Conservation (phyloP, 768 basidiomycete genomes). For the Tulasnella calospora region DNA sequence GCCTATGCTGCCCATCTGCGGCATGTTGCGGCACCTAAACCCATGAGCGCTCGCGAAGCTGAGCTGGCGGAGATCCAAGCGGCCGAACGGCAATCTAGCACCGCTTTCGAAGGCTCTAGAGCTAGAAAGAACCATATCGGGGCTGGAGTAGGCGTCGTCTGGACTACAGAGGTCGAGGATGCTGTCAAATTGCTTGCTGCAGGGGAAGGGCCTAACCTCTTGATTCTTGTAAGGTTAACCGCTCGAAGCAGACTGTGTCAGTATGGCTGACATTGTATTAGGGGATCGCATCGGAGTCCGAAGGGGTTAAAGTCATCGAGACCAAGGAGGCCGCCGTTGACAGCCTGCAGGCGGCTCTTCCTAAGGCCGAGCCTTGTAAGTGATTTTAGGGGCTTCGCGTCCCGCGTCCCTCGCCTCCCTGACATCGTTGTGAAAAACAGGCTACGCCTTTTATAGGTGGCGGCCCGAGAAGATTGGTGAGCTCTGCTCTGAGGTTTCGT, state of each 20-base stretch:
- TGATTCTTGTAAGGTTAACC: slow-evolving; percentile 56
- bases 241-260: not conserved
- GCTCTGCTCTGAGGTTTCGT: not conserved
- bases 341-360: slow-evolving; percentile 48
- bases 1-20: slow-evolving; percentile 70
- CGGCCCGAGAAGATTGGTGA: slow-evolving; percentile 10
- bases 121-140: slow-evolving; percentile 50
- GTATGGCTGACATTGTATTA: slow-evolving; percentile 33
- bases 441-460: slow-evolving; percentile 24
- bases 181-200: slow-evolving; percentile 57
- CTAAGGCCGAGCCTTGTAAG: slow-evolving; percentile 54
- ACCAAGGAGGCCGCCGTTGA: slow-evolving; percentile 42
- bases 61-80: slow-evolving; percentile 73
- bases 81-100: slow-evolving; percentile 49
- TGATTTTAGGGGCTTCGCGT: slow-evolving; percentile 6
- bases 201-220: slow-evolving; percentile 46
- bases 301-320: slow-evolving; percentile 51
- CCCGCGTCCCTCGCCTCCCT: not conserved
- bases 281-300: slow-evolving; percentile 63
- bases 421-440: not conserved
- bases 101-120: slow-evolving; percentile 25
- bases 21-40: slow-evolving; percentile 70
- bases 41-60: slow-evolving; percentile 74
- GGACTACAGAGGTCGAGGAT: slow-evolving; percentile 60
- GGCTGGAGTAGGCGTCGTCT: slow-evolving; percentile 57